Conservation (phyloP, 768 basidiomycete genomes). For the Trametes villosa region DNA sequence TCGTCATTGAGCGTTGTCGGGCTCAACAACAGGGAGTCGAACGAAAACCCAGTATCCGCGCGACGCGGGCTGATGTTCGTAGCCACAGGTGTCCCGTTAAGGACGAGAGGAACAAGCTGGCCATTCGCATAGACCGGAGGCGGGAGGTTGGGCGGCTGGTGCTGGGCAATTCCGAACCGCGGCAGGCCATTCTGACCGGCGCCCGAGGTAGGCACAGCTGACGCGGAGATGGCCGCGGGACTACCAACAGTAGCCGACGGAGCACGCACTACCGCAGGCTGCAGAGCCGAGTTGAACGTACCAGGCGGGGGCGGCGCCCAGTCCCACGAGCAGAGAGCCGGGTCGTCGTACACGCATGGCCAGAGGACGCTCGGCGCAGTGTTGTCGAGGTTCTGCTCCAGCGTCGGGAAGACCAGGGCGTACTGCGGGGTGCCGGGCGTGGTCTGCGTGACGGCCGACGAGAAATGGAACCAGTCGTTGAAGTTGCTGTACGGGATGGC, state of each 20-base stretch:
- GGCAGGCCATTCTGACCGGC: not conserved
- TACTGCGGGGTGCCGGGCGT: conserved; percentile 6
- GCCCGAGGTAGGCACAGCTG: not conserved
- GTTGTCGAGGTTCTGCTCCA: conserved; percentile 1
- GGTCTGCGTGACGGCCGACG: conserved; percentile 1
- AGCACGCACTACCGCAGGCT: not conserved
- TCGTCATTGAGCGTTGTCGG: too few species aligned
- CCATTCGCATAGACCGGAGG: conserved; percentile 8
- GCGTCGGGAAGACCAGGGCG: not conserved
- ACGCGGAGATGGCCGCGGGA: not conserved
- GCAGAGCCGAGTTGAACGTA: not conserved
- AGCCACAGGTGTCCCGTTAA: not conserved
- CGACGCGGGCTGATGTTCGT: not conserved
- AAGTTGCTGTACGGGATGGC: conserved; percentile 10
- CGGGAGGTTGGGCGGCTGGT: conserved; percentile 8
- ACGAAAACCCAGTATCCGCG: not conserved
- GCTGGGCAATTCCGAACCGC: not conserved
- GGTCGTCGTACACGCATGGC: conserved; percentile 9
- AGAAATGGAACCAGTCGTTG: conserved; percentile 17
- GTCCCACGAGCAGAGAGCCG: conserved; percentile 9
- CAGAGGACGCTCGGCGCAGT: conserved; percentile 6
- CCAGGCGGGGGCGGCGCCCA: not conserved
- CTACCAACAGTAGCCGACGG: not conserved
- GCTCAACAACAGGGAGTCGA: too few species aligned
- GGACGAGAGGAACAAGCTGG: not conserved